phyloP scores from a whole-genome alignment of 495 filamentous ascomycete species.

The Parachaetomium inaequale region DNA sequence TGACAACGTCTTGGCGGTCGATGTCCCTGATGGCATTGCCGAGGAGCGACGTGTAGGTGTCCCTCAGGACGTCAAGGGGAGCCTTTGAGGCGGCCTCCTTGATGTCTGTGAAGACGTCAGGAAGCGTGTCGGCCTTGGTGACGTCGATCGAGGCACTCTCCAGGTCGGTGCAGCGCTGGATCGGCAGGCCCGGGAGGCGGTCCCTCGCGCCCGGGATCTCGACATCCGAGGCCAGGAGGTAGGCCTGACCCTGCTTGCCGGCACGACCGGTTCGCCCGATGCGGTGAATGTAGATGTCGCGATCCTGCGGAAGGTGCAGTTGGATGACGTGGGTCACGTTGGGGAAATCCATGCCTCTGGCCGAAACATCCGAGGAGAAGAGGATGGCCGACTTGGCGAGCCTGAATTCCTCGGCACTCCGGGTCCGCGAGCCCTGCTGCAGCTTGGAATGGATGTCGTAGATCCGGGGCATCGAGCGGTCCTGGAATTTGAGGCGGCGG shows the following conservation, averaged over 20 bases:
- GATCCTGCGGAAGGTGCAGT: slow-evolving; percentile 63
- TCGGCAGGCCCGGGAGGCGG: slow-evolving; percentile 60
- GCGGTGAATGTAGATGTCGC: slow-evolving; percentile 86
- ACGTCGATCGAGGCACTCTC: slow-evolving; percentile 49
- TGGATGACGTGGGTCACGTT: slow-evolving; percentile 90
- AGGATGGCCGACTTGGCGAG: slow-evolving; percentile 62
- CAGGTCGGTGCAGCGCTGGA: slow-evolving; percentile 53
- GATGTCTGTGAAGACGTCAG: slow-evolving; percentile 39
- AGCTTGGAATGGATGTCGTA: slow-evolving; percentile 78
- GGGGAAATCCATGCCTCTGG: slow-evolving; percentile 96
- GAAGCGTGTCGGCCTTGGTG: slow-evolving; percentile 33
- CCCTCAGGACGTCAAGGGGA: slow-evolving; percentile 31
- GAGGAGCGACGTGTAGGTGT: slow-evolving; percentile 49
- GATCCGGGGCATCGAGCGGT: slow-evolving; percentile 38
- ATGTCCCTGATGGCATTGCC: slow-evolving; percentile 39
- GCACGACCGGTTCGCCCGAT: slow-evolving; percentile 72
- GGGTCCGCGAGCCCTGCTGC: slow-evolving; percentile 62
- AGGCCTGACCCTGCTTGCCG: slow-evolving; percentile 75
- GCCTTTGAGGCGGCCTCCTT: slow-evolving; percentile 33
- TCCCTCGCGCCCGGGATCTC: slow-evolving; percentile 52
- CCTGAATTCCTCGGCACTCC: slow-evolving; percentile 68
- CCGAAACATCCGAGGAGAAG: slow-evolving; percentile 90
- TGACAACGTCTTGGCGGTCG: slow-evolving; percentile 41
- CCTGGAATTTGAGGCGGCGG: slow-evolving; percentile 42
- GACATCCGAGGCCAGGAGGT: slow-evolving; percentile 61